Base-by-base conservation (phyloP, 2,329 filamentous ascomycete genomes). In the Westerdykella aurantiaca region DNA sequence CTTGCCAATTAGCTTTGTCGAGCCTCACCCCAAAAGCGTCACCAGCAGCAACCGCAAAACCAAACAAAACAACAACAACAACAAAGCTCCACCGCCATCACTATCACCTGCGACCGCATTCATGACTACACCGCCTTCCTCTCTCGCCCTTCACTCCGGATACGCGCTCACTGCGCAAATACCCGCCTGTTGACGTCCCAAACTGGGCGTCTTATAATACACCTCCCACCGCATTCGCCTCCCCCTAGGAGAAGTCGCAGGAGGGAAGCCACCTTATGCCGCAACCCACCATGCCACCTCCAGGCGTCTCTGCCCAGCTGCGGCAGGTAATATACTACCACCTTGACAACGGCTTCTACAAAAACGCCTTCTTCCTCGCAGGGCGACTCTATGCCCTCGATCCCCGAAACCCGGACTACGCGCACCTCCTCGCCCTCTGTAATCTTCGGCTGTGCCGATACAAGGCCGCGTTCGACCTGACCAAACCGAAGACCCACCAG, bases 321-420 rank as follows among this genome's bases (percentile, higher is more conserved):
- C 74, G 80, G 58, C 79, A 83, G 56, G 72, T 83, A 39, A 78
- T 85, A 49, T 82, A 81, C 70, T 84, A 85, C 64, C 77, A 83
- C 63, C 82, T 98, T 66, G 93, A 98, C 74, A 95, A 95, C 64
- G 84, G 89, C 61, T 81, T 90, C 31, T 78, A 86, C 62, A 83
- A 90, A 44, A 97, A 95, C 64, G 93, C 93, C 44, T 82, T 95
- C 34, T 98, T 98, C 71, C 88, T 95, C 49, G 86, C 93, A 47
- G 88, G 91, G 61, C 82, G 93, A 52, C 79, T 96, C 16, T 78
- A 82, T 49, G 90, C 88, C 40, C 86, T 91, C 57, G 91, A 97
- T 58, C 81, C 85, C 18, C 82, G 86, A 57, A 86, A 83, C 16
- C 77, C 80, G 46, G 93, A 98, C 68, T 83, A 88, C 23, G 77